phyloP scores from a whole-genome alignment of 2,329 filamentous ascomycete species.

The Fusarium anthophilum region DNA sequence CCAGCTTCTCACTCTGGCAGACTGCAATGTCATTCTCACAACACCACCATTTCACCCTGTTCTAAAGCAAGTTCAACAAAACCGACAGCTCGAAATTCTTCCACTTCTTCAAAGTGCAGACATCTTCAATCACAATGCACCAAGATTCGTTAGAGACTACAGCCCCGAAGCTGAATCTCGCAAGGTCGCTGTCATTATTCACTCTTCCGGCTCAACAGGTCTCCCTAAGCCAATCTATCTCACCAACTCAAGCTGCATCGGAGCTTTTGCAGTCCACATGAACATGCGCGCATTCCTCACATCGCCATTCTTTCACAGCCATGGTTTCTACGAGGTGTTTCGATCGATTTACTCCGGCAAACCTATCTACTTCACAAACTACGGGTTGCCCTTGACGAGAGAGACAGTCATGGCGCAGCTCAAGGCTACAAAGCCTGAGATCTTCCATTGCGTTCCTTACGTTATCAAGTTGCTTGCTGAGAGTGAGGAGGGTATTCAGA shows the following conservation, averaged over 20 bases:
- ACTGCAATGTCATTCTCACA: constrained; percentile 24
- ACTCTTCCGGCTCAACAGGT: constrained; percentile 64
- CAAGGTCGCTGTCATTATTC: constrained; percentile 40
- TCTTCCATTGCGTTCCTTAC: constrained; percentile 71
- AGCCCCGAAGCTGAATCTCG: constrained; percentile 23
- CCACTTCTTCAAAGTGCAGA: constrained; percentile 16
- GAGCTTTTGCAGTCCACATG: constrained; percentile 54
- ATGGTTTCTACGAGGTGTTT: constrained; percentile 65
- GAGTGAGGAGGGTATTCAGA: constrained; percentile 60
- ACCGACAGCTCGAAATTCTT: constrained; percentile 16
- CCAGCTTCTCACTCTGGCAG: constrained; percentile 18
- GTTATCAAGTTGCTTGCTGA: constrained; percentile 71
- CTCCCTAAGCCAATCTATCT: constrained; percentile 71
- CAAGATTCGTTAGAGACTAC: constrained; percentile 26
- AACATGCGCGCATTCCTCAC: constrained; percentile 61
- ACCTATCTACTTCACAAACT: constrained; percentile 63
- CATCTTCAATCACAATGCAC: constrained; percentile 10
- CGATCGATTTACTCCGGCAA: constrained; percentile 61
- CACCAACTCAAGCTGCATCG: constrained; percentile 60
- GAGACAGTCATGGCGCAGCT: constrained; percentile 58
- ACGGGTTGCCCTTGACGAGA: constrained; percentile 62
- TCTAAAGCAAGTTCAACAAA: constrained; percentile 21
- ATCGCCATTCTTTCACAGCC: constrained; percentile 67
- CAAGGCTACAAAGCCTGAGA: constrained; percentile 50
- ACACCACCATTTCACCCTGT: constrained; percentile 31